Evolutionary conservation across 345 rosid species (phyloP), one percentile per base, ranked within the genome.

Genomic region (Citrus maxima): DNA sequence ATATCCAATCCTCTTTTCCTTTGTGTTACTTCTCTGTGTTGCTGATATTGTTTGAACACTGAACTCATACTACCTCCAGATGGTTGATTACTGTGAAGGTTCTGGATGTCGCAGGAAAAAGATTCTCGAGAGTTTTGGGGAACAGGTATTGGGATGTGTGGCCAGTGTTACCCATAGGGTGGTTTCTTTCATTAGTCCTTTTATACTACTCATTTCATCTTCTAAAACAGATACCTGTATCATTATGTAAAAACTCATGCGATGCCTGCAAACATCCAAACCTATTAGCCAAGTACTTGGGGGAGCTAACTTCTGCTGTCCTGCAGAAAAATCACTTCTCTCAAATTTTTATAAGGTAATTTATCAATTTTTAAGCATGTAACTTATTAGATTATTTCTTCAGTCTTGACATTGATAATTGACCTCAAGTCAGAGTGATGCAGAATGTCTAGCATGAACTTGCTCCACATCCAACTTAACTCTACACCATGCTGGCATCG

Each of bases 31-130:
- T 55, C 65, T 62, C 70, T 77, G 64, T 68, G 77, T 28, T 55
- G 55, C 46, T 55, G 70, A 16, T 78, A 35, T 80, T 85, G 56
- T 38, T 70, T 71, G 32, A 46, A 79, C 42, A 76, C 72, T 83
- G 74, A 72, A 59, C 10, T 6, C 66, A 22, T 75, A 35, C 49
- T 16, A 32, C 69, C n/a, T 80, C 67, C 88, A 94, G 99, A 90
- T 96, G 89, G 87, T 94, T 80, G 90, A 87, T 75, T 96, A 94
- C 81, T 96, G 98, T 55, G 99, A 92, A 86, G 86, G 90, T 87
- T 84, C 95, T 78, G 97, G 97, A 80, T 94, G 99, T 82, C 95
- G 98, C 69, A 87, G 99, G 84, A 89, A 87, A 86, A 96, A 86
- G 80, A 87, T 96, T 83, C 93, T 96, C 30, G 91, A 96, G 78